Conservation (phyloP, 2,329 filamentous ascomycete genomes). For the Pyrenochaeta sp. region DNA sequence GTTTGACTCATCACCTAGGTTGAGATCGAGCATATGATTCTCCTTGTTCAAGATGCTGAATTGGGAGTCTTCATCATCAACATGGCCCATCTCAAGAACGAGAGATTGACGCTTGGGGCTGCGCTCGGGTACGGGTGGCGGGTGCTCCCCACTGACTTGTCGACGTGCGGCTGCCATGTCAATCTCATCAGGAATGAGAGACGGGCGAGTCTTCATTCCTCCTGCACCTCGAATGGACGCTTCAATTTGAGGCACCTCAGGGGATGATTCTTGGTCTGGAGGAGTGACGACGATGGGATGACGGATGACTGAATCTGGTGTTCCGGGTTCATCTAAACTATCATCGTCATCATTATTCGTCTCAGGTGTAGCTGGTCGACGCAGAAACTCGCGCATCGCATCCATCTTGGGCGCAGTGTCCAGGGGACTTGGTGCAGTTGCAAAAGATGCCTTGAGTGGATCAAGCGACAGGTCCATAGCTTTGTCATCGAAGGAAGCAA, state of each 20-base stretch:
- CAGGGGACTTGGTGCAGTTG: conserved; percentile 36
- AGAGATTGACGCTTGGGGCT: conserved; percentile 49
- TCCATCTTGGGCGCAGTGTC: conserved; percentile 47
- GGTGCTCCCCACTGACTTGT: conserved; percentile 78
- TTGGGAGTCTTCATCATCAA: conserved; percentile 43
- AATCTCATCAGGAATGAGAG: conserved; percentile 83
- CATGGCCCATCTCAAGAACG: conserved; percentile 40
- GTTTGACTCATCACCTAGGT: conserved; percentile 71
- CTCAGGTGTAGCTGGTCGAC: conserved; percentile 62
- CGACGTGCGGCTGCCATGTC: conserved; percentile 87
- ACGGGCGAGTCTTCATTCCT: conserved; percentile 88
- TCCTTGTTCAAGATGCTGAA: conserved; percentile 39
- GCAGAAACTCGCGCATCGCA: conserved; percentile 48
- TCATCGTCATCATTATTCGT: conserved; percentile 37
- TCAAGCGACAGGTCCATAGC: conserved; percentile 64
- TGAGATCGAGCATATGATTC: conserved; percentile 73
- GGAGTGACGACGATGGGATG: conserved; percentile 64
- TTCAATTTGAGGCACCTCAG: conserved; percentile 77
- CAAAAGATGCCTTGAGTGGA: conserved; percentile 58
- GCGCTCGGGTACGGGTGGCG: conserved; percentile 50
- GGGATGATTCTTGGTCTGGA: conserved; percentile 59
- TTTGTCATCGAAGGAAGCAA: conserved; percentile 58
- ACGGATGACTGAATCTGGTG: conserved; percentile 89
- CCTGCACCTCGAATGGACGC: conserved; percentile 91
- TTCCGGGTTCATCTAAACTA: conserved; percentile 70